Conservation (phyloP, 2,329 filamentous ascomycete genomes). For the Colletotrichum incanum region DNA sequence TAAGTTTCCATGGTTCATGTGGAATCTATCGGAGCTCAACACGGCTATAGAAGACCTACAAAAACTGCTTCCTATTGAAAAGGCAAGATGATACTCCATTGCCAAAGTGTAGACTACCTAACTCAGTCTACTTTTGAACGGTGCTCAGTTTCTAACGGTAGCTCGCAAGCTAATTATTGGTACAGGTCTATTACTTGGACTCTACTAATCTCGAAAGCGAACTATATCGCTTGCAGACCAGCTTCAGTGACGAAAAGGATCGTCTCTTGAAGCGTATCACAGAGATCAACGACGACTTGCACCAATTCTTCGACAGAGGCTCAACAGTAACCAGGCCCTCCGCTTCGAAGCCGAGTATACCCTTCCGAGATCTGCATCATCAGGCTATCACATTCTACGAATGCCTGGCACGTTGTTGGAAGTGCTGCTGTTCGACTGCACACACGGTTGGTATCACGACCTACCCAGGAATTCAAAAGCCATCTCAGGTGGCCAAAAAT, state of each 20-base stretch:
- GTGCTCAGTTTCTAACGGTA: too few species aligned
- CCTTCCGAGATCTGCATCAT: background rate
- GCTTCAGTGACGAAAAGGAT: conserved; percentile 27
- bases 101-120: too few species aligned
- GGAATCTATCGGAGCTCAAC: conserved; percentile 11
- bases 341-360: background rate
- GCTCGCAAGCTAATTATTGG: background rate
- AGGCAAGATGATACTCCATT: background rate
- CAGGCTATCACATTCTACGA: conserved; percentile 15
- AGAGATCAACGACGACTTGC: conserved; percentile 16
- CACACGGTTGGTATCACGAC: conserved; percentile 19
- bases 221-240: conserved; percentile 20
- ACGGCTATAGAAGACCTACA: background rate
- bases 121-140: background rate
- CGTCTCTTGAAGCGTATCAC: conserved; percentile 10
- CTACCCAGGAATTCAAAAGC: background rate
- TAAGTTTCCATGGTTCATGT: conserved; percentile 14
- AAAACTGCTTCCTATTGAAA: background rate
- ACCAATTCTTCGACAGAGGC: conserved; percentile 14
- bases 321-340: background rate
- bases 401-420: conserved; percentile 12
- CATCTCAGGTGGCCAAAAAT: background rate
- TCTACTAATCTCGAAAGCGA: conserved; percentile 17
- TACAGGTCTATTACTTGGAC: conserved; percentile 7
- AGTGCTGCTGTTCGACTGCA: conserved; percentile 4